Conservation (phyloP, 257 asterid species). For the Solanum virginianum region DNA sequence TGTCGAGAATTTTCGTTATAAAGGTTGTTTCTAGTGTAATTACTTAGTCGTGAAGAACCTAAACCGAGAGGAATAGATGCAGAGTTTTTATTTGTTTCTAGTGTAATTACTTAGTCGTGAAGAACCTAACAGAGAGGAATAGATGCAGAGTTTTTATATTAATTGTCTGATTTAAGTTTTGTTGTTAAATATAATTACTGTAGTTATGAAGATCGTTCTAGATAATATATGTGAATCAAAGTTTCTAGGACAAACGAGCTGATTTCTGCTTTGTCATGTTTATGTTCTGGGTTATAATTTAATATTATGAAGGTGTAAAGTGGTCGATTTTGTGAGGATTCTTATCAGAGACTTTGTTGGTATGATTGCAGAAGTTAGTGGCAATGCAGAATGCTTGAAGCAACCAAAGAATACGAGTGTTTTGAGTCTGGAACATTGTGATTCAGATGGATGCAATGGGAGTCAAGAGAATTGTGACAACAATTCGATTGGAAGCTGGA, state of each 20-base stretch:
- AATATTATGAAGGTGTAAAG: background rate
- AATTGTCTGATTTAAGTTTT: background rate
- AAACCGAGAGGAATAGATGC: background rate
- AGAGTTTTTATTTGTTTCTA: background rate
- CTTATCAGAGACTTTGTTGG: background rate
- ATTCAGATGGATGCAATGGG: slow-evolving; percentile 16
- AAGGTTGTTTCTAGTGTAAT: background rate
- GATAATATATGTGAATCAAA: background rate
- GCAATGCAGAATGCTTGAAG: slow-evolving; percentile 7
- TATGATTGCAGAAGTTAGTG: slow-evolving; percentile 8
- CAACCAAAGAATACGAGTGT: slow-evolving; percentile 13
- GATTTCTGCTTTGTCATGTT: background rate
- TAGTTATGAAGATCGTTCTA: background rate
- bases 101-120: background rate
- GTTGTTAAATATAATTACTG: background rate
- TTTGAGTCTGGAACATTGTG: slow-evolving; percentile 14
- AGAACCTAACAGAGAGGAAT: background rate
- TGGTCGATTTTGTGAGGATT: background rate
- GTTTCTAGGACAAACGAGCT: background rate
- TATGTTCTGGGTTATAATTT: background rate
- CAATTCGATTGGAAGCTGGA: slow-evolving; percentile 36
- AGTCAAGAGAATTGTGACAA: slow-evolving; percentile 27
- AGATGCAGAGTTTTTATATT: background rate
- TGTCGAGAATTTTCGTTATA: background rate
- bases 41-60: background rate